Conservation (phyloP, 2,329 filamentous ascomycete species). For the Fusarium avenaceum region DNA sequence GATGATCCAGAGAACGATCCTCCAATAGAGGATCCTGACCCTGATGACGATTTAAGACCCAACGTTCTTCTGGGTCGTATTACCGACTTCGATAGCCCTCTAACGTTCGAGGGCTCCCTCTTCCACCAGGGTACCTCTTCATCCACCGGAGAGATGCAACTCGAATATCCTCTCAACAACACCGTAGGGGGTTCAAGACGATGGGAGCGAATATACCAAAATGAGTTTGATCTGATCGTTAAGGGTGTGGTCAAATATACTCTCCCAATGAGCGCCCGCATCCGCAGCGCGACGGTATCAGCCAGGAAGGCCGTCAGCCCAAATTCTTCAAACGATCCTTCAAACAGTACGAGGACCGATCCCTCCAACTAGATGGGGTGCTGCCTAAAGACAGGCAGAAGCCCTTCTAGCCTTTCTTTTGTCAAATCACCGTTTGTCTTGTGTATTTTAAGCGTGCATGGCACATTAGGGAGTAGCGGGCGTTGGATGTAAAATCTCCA, state of each 20-base stretch:
- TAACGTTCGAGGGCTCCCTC: slow-evolving; percentile 91
- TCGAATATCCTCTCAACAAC: slow-evolving; percentile 86
- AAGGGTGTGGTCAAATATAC: slow-evolving; percentile 90
- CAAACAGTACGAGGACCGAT: slow-evolving; percentile 76
- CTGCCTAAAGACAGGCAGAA: slow-evolving; percentile 30
- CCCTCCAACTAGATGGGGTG: slow-evolving; percentile 36
- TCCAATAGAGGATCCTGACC: slow-evolving; percentile 70
- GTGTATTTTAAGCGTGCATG: slow-evolving; percentile 55
- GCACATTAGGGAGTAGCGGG: slow-evolving; percentile 52
- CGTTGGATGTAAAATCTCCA: slow-evolving; percentile 54
- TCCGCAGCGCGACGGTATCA: slow-evolving; percentile 71
- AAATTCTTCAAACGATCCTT: slow-evolving; percentile 71
- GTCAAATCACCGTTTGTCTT: slow-evolving; percentile 44
- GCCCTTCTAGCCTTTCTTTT: slow-evolving; percentile 46
- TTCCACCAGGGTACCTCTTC: slow-evolving; percentile 79
- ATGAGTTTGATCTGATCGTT: slow-evolving; percentile 94
- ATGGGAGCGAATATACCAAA: slow-evolving; percentile 91
- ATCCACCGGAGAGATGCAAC: slow-evolving; percentile 85
- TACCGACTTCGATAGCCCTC: slow-evolving; percentile 85
- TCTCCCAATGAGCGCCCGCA: slow-evolving; percentile 71
- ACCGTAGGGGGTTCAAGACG: slow-evolving; percentile 87
- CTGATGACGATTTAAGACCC: slow-evolving; percentile 71
- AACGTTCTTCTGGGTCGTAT: slow-evolving; percentile 95
- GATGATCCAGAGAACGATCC: slow-evolving; percentile 57
- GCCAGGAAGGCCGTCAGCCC: slow-evolving; percentile 72